A percentile compares a stretch with the other conserved stretches of the same genome.
These are phyloP conservation scores for Mortierella sp. DNA, from an alignment of 371 early-diverging fungal species.

Conservation along the genomic window DNA sequence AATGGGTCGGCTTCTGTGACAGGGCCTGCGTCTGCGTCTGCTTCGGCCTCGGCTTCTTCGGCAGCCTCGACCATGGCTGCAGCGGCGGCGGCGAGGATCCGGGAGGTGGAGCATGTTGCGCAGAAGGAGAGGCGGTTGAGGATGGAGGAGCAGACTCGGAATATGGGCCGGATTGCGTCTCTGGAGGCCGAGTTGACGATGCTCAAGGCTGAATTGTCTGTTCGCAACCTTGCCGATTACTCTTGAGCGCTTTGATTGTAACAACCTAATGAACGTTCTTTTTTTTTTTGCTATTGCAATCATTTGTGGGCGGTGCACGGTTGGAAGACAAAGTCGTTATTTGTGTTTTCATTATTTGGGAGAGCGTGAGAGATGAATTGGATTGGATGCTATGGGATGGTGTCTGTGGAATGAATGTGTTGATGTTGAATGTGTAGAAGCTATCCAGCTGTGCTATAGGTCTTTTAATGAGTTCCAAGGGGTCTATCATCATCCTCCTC, in stretches of 20 bases:
- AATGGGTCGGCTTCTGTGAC: constrained; percentile 2
- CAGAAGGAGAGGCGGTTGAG: constrained; percentile 60
- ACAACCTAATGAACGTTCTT: neutral
- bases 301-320: neutral
- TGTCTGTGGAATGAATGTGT: neutral
- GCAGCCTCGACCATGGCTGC: constrained; percentile 35
- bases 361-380: neutral
- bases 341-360: neutral
- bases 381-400: too few relatives aligned
- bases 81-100: constrained; percentile 29
- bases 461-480: constrained; percentile 19
- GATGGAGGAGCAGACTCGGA: constrained; percentile 52
- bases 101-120: constrained; percentile 41
- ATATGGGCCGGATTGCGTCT: constrained; percentile 58
- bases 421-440: neutral
- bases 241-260: constrained; percentile 11
- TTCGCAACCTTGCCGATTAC: constrained; percentile 46
- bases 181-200: constrained; percentile 65
- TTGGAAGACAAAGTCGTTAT: neutral
- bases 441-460: neutral
- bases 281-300: neutral
- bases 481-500: constrained; percentile 48
- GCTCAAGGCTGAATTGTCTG: constrained; percentile 56
- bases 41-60: constrained; percentile 2
- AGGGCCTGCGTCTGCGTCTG: neutral